Evolutionary conservation across 768 basidiomycete genomes (phyloP).

Genomic region (Trametes cubensis): DNA sequence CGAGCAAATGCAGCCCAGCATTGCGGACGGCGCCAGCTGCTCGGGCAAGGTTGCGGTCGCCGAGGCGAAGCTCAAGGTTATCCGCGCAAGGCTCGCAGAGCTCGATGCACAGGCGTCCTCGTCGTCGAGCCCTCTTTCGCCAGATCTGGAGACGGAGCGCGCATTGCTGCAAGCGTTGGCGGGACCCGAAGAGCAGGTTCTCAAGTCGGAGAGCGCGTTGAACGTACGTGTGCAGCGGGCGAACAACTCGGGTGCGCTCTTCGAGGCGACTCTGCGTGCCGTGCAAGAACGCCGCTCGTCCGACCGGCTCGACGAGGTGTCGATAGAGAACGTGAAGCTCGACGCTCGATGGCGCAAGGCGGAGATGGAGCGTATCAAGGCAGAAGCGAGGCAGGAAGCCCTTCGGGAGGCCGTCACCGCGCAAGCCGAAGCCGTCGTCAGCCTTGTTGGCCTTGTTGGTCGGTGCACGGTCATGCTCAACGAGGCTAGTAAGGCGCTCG

Average conservation of each 20-base stretch:
- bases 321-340: constrained; percentile 69
- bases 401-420: constrained; percentile 61
- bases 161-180: constrained; percentile 68
- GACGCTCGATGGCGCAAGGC: constrained; percentile 66
- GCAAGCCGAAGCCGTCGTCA: constrained; percentile 69
- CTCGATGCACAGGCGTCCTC: constrained; percentile 46
- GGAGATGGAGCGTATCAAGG: constrained; percentile 70
- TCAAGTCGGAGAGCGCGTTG: constrained; percentile 61
- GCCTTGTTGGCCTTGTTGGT: constrained; percentile 79
- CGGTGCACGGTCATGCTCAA: constrained; percentile 74
- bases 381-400: constrained; percentile 65
- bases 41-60: constrained; percentile 72
- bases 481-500: constrained; percentile 53
- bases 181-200: constrained; percentile 67
- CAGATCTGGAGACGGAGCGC: constrained; percentile 74
- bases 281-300: constrained; percentile 72
- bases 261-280: constrained; percentile 85
- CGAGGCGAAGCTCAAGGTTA: constrained; percentile 64
- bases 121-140: constrained; percentile 43
- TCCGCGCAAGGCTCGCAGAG: constrained; percentile 62
- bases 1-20: constrained; percentile 69
- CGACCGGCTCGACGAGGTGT: constrained; percentile 74
- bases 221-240: constrained; percentile 65
- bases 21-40: constrained; percentile 76
- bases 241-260: constrained; percentile 76